phyloP scores from a whole-genome alignment of 768 basidiomycete species.

The Suillus spraguei region DNA sequence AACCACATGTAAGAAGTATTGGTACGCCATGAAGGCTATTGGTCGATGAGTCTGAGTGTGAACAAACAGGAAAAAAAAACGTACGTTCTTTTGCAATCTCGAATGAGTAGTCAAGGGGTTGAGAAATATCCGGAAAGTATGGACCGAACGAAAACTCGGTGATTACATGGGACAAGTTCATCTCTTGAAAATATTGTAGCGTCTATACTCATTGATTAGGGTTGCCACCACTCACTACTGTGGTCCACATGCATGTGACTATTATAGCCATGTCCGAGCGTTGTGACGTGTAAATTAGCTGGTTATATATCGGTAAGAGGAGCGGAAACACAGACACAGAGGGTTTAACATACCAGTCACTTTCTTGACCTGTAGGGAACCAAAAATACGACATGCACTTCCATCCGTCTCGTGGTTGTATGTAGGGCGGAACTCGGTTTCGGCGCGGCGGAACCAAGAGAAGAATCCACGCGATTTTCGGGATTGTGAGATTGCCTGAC shows the following conservation, averaged over 20 bases:
- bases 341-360: slow-evolving; percentile 68
- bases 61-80: slow-evolving; percentile 31
- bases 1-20: slow-evolving; percentile 95
- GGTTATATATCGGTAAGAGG: slow-evolving; percentile 1
- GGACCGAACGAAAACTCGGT: slow-evolving; percentile 97
- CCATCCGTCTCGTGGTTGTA: slow-evolving; percentile 70
- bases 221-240: slow-evolving; percentile 53
- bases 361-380: slow-evolving; percentile 81
- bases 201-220: not conserved
- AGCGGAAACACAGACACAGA: not conserved
- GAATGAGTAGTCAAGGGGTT: slow-evolving; percentile 91
- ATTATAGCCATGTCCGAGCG: slow-evolving; percentile 92
- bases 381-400: slow-evolving; percentile 84
- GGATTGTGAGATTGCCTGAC: slow-evolving; percentile 72
- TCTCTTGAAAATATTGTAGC: slow-evolving; percentile 50
- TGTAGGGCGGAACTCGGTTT: slow-evolving; percentile 65
- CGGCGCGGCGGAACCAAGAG: slow-evolving; percentile 48
- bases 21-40: slow-evolving; percentile 85
- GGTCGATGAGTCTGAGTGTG: slow-evolving; percentile 2
- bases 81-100: slow-evolving; percentile 70
- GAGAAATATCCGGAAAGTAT: slow-evolving; percentile 92
- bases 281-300: slow-evolving; percentile 95
- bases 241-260: slow-evolving; percentile 90
- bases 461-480: slow-evolving; percentile 76
- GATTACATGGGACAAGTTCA: slow-evolving; percentile 97